Base-by-base conservation (phyloP, 768 basidiomycete genomes). In the Agrocybe chaxingu region DNA sequence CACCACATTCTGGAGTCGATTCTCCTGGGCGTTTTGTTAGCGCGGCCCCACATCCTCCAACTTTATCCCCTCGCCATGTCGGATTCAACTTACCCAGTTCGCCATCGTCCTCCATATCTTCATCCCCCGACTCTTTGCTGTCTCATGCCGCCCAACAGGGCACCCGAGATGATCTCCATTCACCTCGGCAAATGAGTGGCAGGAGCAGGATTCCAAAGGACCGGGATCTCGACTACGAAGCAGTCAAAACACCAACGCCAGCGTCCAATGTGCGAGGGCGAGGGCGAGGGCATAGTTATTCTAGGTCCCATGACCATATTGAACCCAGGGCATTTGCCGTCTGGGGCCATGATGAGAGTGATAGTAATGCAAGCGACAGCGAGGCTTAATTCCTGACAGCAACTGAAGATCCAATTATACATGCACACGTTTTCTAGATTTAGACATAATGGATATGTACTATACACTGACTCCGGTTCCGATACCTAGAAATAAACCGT, bases 311-410 rank as follows among this genome's bases (percentile, higher is more conserved):
- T n/a, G 79, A 78, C 24, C 62, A 68, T 39, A 60, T 60, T 45
- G 70, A 70, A 30, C 76, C 65, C 41, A 73, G 81, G 33, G 85
- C 87, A 7, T 93, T 93, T 60, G 91, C 92, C 13, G 88, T 89
- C 8, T 90, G 84, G 81, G 92, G 91, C 0, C 86, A 90, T 36
- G 91, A 93, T 61, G 91, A 92, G 66, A 92, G 87, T 48, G 91
- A 93, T 57, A 89, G 87, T 62, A 86, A 85, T 60, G 76, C 88
- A 10, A 91, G 89, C 54, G 89, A 91, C 59, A 55, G 43, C 51
- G 62, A 62, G 41, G 42, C 56, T 43, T 58, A 41, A 42, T 45
- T 16, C 24, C n/a, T 19, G 46, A 42, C 18, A 30, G 29, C 30
- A 19, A 12, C 7, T 37, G 42, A 50, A 49, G 29, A n/a, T 55